Percentiles rank a stretch among this genome's conserved stretches.
phyloP scores from a whole-genome alignment of 2,329 filamentous ascomycete species.

The Tolypocladium cylindrosporum region DNA sequence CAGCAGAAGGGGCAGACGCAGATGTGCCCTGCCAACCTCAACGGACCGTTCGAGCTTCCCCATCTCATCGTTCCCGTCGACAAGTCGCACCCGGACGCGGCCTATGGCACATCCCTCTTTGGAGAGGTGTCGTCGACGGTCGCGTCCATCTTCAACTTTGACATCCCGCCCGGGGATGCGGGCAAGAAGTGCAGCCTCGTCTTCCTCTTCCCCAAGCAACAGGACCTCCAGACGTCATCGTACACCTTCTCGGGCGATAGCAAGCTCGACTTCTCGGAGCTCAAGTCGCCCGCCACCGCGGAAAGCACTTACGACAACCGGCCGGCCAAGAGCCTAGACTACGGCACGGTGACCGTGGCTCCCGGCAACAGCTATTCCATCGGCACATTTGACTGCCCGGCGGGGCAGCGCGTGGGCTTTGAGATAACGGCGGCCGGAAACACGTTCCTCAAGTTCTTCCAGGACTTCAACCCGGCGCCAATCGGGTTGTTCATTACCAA shows the following conservation, averaged over 20 bases:
- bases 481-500: constrained; percentile 28
- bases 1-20: constrained; percentile 7
- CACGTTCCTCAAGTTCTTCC: constrained; percentile 49
- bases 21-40: constrained; percentile 33
- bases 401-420: constrained; percentile 39
- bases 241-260: constrained; percentile 39
- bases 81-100: constrained; percentile 38
- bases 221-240: constrained; percentile 48
- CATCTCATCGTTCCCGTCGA: constrained; percentile 54
- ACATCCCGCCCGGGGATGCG: constrained; percentile 42
- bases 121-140: constrained; percentile 43
- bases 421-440: constrained; percentile 37
- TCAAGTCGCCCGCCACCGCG: constrained; percentile 33
- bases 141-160: constrained; percentile 60
- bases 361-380: constrained; percentile 46
- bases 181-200: constrained; percentile 53
- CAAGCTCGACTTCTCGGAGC: constrained; percentile 39
- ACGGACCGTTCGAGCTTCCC: constrained; percentile 42
- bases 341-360: constrained; percentile 30
- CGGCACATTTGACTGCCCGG: constrained; percentile 42
- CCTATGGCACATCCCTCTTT: constrained; percentile 43
- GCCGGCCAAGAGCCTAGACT: constrained; percentile 33
- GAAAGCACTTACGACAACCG: constrained; percentile 42
- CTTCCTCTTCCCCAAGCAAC: constrained; percentile 51
- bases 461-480: constrained; percentile 49